Evolutionary conservation across 768 basidiomycete genomes (phyloP).

Genomic region (Boletellus emodensis): DNA sequence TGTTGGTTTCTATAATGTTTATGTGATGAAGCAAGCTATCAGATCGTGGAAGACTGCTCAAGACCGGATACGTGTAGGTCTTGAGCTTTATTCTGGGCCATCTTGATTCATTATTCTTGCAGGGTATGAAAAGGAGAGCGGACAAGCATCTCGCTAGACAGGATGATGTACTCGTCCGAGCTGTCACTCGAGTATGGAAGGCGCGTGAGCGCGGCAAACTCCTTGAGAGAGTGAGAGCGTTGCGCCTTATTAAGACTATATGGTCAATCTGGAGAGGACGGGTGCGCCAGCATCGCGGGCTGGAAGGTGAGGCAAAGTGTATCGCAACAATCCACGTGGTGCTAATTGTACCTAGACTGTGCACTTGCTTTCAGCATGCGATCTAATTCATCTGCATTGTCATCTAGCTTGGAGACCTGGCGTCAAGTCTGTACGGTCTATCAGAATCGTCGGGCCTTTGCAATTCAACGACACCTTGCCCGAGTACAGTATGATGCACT

Average conservation of each 20-base stretch:
- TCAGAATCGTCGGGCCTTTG: constrained; percentile 45
- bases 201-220: constrained; percentile 60
- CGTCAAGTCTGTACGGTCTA: constrained; percentile 38
- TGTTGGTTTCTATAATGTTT: constrained; percentile 37
- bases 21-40: constrained; percentile 45
- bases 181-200: constrained; percentile 61
- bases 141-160: constrained; percentile 53
- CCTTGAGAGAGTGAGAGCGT: constrained; percentile 48
- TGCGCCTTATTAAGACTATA: constrained; percentile 42
- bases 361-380: constrained; percentile 51
- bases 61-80: constrained; percentile 48
- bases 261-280: constrained; percentile 51
- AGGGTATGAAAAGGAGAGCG: constrained; percentile 57
- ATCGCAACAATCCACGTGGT: not conserved
- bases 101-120: constrained; percentile 13
- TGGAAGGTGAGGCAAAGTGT: constrained; percentile 42
- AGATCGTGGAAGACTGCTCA: constrained; percentile 53
- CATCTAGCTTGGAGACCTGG: constrained; percentile 45
- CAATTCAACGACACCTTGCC: constrained; percentile 37
- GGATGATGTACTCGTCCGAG: constrained; percentile 55
- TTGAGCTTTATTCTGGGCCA: not conserved
- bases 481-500: constrained; percentile 43
- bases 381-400: constrained; percentile 37
- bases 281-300: constrained; percentile 35
- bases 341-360: constrained; percentile 34